These are phyloP conservation scores for Linanthus parryae DNA, from an alignment of 148 eudicot species.

Conservation along the genomic window DNA sequence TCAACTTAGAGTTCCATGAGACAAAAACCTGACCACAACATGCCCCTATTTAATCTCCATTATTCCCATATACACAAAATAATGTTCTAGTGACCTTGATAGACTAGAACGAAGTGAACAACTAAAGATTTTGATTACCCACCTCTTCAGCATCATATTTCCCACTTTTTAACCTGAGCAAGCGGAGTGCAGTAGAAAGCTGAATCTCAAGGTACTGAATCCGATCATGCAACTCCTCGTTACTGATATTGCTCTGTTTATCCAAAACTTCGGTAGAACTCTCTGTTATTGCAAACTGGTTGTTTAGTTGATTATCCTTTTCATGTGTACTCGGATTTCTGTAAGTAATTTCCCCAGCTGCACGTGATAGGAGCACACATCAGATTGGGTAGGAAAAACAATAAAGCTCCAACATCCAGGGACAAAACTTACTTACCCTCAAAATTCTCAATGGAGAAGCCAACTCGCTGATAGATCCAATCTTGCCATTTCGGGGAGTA, in stretches of 20 bases:
- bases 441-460: conserved; percentile 40
- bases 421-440: conserved; percentile 41
- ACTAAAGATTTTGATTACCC: neutral
- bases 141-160: conserved; percentile 27
- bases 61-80: neutral
- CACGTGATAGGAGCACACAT: neutral
- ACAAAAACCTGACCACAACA: neutral
- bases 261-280: conserved; percentile 23
- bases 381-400: neutral
- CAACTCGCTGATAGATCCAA: conserved; percentile 60
- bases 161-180: conserved; percentile 43
- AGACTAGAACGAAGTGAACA: neutral
- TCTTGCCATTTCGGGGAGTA: conserved; percentile 48
- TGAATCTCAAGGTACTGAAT: conserved; percentile 66
- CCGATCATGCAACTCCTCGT: conserved; percentile 38
- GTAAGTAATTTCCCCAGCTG: neutral
- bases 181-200: conserved; percentile 55
- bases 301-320: conserved; percentile 21
- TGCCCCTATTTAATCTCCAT: neutral
- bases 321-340: neutral
- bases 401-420: neutral
- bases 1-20: neutral
- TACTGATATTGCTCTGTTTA: conserved; percentile 11
- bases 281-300: conserved; percentile 15
- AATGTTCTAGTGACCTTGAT: no score